Conservation (phyloP, 2,329 filamentous ascomycete genomes). For the Fusarium brachygibbosum region DNA sequence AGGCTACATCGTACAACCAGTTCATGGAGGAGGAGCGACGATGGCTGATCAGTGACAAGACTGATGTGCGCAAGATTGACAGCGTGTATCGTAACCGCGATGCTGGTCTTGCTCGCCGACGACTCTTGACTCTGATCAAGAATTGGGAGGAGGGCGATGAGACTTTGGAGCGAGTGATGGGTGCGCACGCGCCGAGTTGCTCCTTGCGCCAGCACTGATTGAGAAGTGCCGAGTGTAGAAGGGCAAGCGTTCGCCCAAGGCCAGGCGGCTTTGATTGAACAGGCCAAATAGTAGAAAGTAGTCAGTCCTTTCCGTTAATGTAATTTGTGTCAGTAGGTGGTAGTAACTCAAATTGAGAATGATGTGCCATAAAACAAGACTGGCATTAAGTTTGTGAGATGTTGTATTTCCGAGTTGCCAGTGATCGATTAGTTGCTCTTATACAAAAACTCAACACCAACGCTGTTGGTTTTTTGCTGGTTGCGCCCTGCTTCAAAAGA, state of each 20-base stretch:
- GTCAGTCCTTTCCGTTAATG: background rate
- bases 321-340: background rate
- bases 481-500: background rate
- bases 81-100: constrained; percentile 61
- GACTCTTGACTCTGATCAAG: constrained; percentile 55
- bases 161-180: constrained; percentile 55
- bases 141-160: constrained; percentile 58
- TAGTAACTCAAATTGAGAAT: constrained; percentile 11
- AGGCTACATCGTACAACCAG: constrained; percentile 48
- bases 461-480: background rate
- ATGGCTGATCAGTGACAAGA: constrained; percentile 57
- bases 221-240: background rate
- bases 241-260: background rate
- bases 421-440: background rate
- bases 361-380: background rate
- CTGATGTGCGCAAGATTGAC: constrained; percentile 59
- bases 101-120: constrained; percentile 54
- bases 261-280: background rate
- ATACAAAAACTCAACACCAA: background rate
- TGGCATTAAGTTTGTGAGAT: background rate
- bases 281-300: background rate
- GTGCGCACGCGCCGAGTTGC: constrained; percentile 50
- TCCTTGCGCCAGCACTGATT: constrained; percentile 37
- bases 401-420: background rate
- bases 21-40: constrained; percentile 56